Evolutionary conservation across 2,329 filamentous ascomycete species (phyloP), one percentile per base, ranked within the genome.

Genomic region (Venturia nashicola): DNA sequence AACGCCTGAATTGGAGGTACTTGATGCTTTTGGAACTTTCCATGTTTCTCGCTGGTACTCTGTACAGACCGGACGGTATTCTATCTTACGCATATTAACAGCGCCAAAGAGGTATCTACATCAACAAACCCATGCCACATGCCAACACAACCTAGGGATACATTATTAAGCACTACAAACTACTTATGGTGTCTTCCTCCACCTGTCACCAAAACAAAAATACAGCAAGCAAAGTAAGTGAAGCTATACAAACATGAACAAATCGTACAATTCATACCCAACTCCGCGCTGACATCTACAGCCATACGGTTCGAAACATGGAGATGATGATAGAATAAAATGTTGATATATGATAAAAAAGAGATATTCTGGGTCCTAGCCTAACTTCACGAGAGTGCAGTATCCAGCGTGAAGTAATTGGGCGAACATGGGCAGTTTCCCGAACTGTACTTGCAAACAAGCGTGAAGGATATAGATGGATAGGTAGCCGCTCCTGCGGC

Each of bases 71-170:
- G n/a, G n/a, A n/a, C n/a, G n/a, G n/a, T n/a, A n/a, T n/a, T n/a
- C n/a, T n/a, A n/a, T n/a, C n/a, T n/a, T n/a, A n/a, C n/a, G n/a
- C n/a, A n/a, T n/a, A 55, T 34, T 34, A 11, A 42, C 5, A 60
- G n/a, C 40, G 43, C 40, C 2, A 51, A 46, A 55, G 16, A 46
- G 46, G 44, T 63, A 63, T 63, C 61, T 63, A 59, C 34, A 63
- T 43, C 34, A 46, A 51, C 14, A 18, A 51, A 14, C 7, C 23
- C 48, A 27, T 40, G 34, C 61, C 8, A 23, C 51, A 43, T 27
- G n/a, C 14, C 51, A 60, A 27, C 39, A 60, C 20, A 23, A 43
- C 59, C n/a, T 39, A 18, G 9, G 27, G 51, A 57, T 36, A 16
- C 43, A 62, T 51, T 16, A 62, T 51, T 16, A 62, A 62, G 6